Conservation (phyloP, 305 asterid genomes). For the Withania somnifera region DNA sequence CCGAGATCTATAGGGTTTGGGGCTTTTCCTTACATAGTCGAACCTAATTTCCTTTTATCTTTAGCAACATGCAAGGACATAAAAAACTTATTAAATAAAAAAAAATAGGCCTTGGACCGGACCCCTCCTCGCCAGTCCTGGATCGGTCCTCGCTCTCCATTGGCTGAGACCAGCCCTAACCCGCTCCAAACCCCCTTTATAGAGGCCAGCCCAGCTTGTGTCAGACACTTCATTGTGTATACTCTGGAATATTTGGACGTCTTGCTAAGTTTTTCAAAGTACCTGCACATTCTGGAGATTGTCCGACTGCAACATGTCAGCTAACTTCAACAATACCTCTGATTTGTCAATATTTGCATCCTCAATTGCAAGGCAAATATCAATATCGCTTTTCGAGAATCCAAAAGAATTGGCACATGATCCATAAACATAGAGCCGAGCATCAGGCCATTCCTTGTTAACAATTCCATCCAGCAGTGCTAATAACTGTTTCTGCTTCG, state of each 20-base stretch:
- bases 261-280: background rate
- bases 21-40: background rate
- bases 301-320: slow-evolving; percentile 58
- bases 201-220: background rate
- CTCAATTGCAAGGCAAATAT: slow-evolving; percentile 74
- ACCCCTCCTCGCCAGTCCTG: background rate
- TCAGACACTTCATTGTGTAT: background rate
- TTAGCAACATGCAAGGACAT: background rate
- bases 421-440: slow-evolving; percentile 73
- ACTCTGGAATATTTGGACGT: background rate
- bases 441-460: slow-evolving; percentile 73
- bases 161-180: background rate
- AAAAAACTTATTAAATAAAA: background rate
- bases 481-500: slow-evolving; percentile 68
- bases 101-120: background rate
- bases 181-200: background rate
- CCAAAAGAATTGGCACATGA: slow-evolving; percentile 97
- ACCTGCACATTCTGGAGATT: slow-evolving; percentile 94
- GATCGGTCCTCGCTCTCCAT: background rate
- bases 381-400: slow-evolving; percentile 81
- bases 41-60: background rate
- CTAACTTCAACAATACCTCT: slow-evolving; percentile 70
- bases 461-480: slow-evolving; percentile 52
- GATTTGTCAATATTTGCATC: slow-evolving; percentile 47
- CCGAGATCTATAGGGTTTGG: background rate